Base-by-base conservation (phyloP, 768 basidiomycete species). In the Russula lepida region DNA sequence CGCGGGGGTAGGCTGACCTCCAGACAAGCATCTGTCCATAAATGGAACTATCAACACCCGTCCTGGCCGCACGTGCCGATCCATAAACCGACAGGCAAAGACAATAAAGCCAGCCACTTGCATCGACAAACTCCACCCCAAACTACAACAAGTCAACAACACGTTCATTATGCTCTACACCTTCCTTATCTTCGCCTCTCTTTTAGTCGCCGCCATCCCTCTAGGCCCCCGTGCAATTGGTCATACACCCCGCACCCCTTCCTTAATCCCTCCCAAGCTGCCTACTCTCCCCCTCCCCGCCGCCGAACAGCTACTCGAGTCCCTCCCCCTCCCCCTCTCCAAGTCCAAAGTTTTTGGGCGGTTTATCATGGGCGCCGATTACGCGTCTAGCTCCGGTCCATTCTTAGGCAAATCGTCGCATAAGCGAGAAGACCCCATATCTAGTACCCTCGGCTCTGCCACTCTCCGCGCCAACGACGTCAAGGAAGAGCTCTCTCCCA, bases 331-430 rank as follows among this genome's bases (percentile, higher is more conserved):
- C 21, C 35, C 25, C 17, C 23, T 15, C 21, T 23, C 25, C 52
- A 7, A 2, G 21, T 1, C 9, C 27, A 5, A 21, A 13, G n/a
- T 32, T 39, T 50, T 27, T 6, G 9, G 9, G 6, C 62, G 62
- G 13, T 63, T 58, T 30, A 63, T 63, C 46, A 54, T 53, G 37
- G 52, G 41, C 9, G 56, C 51, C 27, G 62, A 63, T 21, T 63
- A 54, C 17, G 52, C 35, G 21, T 53, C 62, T 54, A 37, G 52
- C 44, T 49, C 52, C 1, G 23, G 47, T 39, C 23, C 46, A 32
- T 53, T 58, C 46, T 25, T 1, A 1, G 44, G 47, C 21, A 54
- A 53, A 43, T 33, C 41, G 0, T 4, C 55, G 1, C 62, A 49
- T 46, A 58, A 54, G 27, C 56, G 62, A 11, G n/a, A 15, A 13